Percentiles rank a stretch among this genome's conserved stretches.
Conservation (phyloP, 2,329 filamentous ascomycete genomes). For the Canariomyces notabilis region DNA sequence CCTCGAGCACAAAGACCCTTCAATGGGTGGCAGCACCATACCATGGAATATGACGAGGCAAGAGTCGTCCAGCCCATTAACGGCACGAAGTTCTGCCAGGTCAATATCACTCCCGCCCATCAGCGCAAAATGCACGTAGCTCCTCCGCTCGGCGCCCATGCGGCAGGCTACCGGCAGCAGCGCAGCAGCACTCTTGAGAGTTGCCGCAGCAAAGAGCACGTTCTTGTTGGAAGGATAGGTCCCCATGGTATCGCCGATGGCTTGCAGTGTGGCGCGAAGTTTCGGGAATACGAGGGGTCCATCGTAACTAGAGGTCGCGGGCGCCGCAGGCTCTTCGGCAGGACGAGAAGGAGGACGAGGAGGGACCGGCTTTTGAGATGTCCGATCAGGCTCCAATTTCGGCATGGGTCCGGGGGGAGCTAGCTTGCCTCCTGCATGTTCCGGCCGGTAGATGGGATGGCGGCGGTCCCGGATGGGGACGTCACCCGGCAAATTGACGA, state of each 20-base stretch:
- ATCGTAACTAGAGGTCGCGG: slow-evolving; percentile 47
- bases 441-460: slow-evolving; percentile 33
- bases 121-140: slow-evolving; percentile 75
- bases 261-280: slow-evolving; percentile 59
- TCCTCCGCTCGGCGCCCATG: slow-evolving; percentile 67
- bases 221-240: slow-evolving; percentile 55
- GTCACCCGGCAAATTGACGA: slow-evolving; percentile 55
- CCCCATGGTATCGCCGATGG: slow-evolving; percentile 51
- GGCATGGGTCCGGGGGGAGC: slow-evolving; percentile 11
- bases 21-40: slow-evolving; percentile 27
- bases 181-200: slow-evolving; percentile 63
- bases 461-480: slow-evolving; percentile 36
- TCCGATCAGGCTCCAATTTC: slow-evolving; percentile 13
- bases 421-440: slow-evolving; percentile 14
- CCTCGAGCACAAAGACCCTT: not conserved
- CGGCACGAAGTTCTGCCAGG: slow-evolving; percentile 61
- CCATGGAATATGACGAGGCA: slow-evolving; percentile 64
- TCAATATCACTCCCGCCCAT: slow-evolving; percentile 68
- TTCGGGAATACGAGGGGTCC: slow-evolving; percentile 65
- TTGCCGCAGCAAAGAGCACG: slow-evolving; percentile 74
- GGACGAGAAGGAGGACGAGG: not conserved
- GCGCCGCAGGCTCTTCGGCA: not conserved
- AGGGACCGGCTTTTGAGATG: slow-evolving; percentile 7
- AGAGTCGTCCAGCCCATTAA: slow-evolving; percentile 71
- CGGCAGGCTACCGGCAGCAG: slow-evolving; percentile 80